A percentile compares a stretch with the other conserved stretches of the same genome.
Evolutionary conservation across 2,329 filamentous ascomycete genomes (phyloP).

Genomic region (Xylariaceae sp.): DNA sequence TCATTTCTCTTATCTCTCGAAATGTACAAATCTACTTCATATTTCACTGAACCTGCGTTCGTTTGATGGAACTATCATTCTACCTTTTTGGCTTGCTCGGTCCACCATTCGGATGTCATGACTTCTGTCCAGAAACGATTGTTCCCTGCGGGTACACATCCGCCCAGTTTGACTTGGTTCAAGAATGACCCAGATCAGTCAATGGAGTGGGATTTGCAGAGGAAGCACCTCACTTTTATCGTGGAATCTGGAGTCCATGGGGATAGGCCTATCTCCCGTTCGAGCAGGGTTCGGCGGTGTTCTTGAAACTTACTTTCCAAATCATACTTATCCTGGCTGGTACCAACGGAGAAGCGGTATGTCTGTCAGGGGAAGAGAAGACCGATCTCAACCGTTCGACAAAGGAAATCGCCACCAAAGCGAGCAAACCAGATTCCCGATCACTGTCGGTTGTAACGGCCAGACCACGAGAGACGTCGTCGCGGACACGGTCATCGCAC

Average conservation of each 20-base stretch:
- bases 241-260: slow-evolving; percentile 54
- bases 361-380: slow-evolving; percentile 61
- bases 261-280: slow-evolving; percentile 28
- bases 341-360: slow-evolving; percentile 70
- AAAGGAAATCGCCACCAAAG: slow-evolving; percentile 56
- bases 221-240: slow-evolving; percentile 52
- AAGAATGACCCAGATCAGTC: slow-evolving; percentile 43
- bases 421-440: slow-evolving; percentile 55
- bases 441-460: slow-evolving; percentile 65
- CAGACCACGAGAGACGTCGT: slow-evolving; percentile 65
- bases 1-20: no score
- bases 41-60: no score
- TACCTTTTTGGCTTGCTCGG: no score
- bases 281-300: background rate
- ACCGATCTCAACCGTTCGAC: slow-evolving; percentile 57
- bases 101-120: no score
- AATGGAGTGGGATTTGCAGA: slow-evolving; percentile 53
- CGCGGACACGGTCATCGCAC: slow-evolving; percentile 59
- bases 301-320: background rate
- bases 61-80: no score
- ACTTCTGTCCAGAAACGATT: background rate
- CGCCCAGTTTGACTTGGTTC: slow-evolving; percentile 56
- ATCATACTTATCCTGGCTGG: slow-evolving; percentile 59
- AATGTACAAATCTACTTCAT: no score
- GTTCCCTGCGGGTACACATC: slow-evolving; percentile 51